Evolutionary conservation across 2,329 filamentous ascomycete species (phyloP), one percentile per base, ranked within the genome.

Genomic region (Gremmenia infestans): DNA sequence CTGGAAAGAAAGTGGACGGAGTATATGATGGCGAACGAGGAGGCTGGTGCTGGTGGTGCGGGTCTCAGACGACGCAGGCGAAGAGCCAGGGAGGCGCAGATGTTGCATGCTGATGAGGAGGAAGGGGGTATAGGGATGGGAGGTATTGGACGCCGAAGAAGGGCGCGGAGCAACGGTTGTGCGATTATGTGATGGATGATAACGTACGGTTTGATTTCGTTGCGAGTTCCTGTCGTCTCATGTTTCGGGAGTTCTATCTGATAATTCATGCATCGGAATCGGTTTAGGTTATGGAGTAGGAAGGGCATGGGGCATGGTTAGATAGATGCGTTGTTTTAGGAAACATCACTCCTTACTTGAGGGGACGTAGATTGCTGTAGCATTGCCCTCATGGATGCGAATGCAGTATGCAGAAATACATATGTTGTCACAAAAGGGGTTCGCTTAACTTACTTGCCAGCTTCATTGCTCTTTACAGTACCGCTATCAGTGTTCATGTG

Each of bases 1-100:
- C 78, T 97, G 19, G 92, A 96, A 76, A 81, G 86, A 61, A 95
- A 93, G 70, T 97, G 93, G 93, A 87, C 88, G 0, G 88, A 95
- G 53, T 96, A 91, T 71, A 97, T 97, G 91, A 89, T 95, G 74
- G 86, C 89, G 15, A 89, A 83, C 50, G 91, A 96, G 71, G 93
- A 97, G 70, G 89, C 88, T 0, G 88, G 87, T 2, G 81, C 81
- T 2, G 78, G 75, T 2, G 90, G 87, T 2, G 80, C 79, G 1
- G 85, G 88, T 5, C 76, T 81, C 2, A 79, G 91, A 53, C 78
- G 91, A 52, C 77, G 92, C 56, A 78, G 91, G 60, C 80, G 91
- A 50, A 80, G 92, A 57, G 90, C 90, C 2, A 81, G 92, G 48
- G 90, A 96, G 70, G 91, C 91, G 5, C 87, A 91, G 68, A 79